Conservation (phyloP, 1,284 basidiomycete species). For the Microbotryomycetes sp. region DNA sequence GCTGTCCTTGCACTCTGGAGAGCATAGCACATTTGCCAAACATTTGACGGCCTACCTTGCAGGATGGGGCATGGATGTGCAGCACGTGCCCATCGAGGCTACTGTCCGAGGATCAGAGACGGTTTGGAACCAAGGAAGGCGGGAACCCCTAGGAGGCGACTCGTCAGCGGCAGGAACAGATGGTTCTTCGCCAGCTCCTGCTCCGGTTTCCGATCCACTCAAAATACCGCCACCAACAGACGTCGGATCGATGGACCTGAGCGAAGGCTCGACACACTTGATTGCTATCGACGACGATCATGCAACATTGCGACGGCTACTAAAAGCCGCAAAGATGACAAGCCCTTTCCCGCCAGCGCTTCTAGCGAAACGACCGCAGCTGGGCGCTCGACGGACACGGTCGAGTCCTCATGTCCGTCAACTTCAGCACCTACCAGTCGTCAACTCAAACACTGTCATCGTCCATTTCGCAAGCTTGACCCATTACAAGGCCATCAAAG, state of each 20-base stretch:
- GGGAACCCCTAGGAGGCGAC: conserved; percentile 19
- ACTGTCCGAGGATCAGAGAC: conserved; percentile 9
- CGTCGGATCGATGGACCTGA: neutral
- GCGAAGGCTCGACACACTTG: conserved; percentile 46
- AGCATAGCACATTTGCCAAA: conserved; percentile 75
- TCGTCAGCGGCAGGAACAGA: conserved; percentile 29
- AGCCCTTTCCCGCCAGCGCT: conserved; percentile 26
- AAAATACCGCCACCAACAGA: neutral
- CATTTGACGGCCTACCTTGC: conserved; percentile 84
- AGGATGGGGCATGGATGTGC: conserved; percentile 89
- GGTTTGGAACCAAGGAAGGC: neutral
- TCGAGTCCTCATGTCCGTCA: conserved; percentile 66
- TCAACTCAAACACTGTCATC: conserved; percentile 49
- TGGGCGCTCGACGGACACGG: conserved; percentile 59
- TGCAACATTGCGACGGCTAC: conserved; percentile 60
- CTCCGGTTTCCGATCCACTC: neutral
- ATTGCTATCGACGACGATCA: conserved; percentile 87
- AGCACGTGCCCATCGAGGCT: conserved; percentile 59
- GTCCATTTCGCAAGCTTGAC: conserved; percentile 83
- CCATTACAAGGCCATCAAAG: conserved; percentile 80
- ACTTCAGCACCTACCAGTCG: conserved; percentile 37
- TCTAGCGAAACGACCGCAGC: conserved; percentile 61
- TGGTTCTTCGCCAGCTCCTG: conserved; percentile 5
- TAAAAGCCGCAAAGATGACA: conserved; percentile 41
- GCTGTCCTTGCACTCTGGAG: conserved; percentile 71